Evolutionary conservation across 2,329 filamentous ascomycete species (phyloP), one percentile per base, ranked within the genome.

Genomic region (Truncatella angustata): DNA sequence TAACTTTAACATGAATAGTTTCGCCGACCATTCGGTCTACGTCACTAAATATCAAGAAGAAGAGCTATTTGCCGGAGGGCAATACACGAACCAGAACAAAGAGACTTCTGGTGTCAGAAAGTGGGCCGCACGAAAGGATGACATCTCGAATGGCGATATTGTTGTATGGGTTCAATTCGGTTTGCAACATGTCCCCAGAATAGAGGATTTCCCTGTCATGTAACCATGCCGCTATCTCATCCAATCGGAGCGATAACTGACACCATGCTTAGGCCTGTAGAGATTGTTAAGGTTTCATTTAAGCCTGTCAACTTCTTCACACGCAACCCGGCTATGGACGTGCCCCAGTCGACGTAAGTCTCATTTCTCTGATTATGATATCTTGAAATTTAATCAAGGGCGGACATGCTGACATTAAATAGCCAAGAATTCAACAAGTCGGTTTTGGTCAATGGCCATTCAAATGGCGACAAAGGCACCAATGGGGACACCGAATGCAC

Each of bases 131-230:
- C 21, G 49, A 14, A 36, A 45, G 7, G 49, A 45, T 12, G 35
- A 36, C 16, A 45, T 51, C n/a, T 12, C 37, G 16, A 44, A 45
- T 36, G 32, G 35, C 4, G 39, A 51, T 28, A 43, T 51, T 37
- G 40, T 51, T 23, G 12, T 51, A 11, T 45, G 49, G 49, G 30
- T 44, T 4, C 28, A 35, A n/a, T 51, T 45, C 26, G 49, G 49
- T 12, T 24, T 51, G 18, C 37, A 35, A 28, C 40, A 51, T 24
- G 40, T 40, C 20, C 49, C 49, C 12, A 34, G 49, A 10, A 43
- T 45, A 24, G 49, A 51, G 16, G 47, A 50, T 26, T 51, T 51
- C 49, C 49, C 49, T 1, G 37, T 51, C 21, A 51, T 45, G 49
- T 43, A 34, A 43, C 35, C 47, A 23, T 11, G 5, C 30, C 12